Conservation (phyloP, 2,329 filamentous ascomycete species). For the Colletotrichum sp. region DNA sequence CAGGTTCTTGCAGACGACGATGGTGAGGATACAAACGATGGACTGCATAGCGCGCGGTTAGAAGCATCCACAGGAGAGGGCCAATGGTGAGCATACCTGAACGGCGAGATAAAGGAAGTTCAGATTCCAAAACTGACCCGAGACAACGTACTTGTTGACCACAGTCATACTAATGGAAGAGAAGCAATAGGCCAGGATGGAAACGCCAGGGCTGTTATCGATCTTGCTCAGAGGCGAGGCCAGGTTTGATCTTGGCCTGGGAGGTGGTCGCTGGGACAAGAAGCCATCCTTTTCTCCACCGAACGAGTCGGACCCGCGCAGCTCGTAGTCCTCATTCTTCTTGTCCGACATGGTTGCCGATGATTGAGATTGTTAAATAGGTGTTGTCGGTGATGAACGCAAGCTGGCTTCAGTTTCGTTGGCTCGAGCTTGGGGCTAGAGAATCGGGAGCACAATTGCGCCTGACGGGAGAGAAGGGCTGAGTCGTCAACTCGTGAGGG, state of each 20-base stretch:
- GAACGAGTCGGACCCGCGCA: conserved; percentile 69
- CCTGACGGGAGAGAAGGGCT: neutral
- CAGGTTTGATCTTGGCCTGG: conserved; percentile 29
- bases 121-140: conserved; percentile 88
- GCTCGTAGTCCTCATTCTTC: conserved; percentile 82
- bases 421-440: neutral
- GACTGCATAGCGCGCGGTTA: conserved; percentile 62
- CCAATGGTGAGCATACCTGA: conserved; percentile 68
- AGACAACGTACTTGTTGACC: conserved; percentile 99
- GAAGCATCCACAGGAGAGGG: neutral
- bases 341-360: conserved; percentile 78
- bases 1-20: conserved; percentile 79
- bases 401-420: neutral
- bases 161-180: conserved; percentile 99
- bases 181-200: conserved; percentile 88
- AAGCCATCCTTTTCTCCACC: conserved; percentile 60
- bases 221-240: conserved; percentile 50
- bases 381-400: conserved; percentile 27
- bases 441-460: neutral
- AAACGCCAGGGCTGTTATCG: conserved; percentile 78
- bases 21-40: conserved; percentile 85
- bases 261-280: conserved; percentile 46
- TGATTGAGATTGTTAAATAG: conserved; percentile 17
- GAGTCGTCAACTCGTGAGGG: neutral
- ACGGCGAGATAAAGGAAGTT: conserved; percentile 94